Evolutionary conservation across 2,329 filamentous ascomycete species (phyloP).

Genomic region (Fusarium heterosporum): DNA sequence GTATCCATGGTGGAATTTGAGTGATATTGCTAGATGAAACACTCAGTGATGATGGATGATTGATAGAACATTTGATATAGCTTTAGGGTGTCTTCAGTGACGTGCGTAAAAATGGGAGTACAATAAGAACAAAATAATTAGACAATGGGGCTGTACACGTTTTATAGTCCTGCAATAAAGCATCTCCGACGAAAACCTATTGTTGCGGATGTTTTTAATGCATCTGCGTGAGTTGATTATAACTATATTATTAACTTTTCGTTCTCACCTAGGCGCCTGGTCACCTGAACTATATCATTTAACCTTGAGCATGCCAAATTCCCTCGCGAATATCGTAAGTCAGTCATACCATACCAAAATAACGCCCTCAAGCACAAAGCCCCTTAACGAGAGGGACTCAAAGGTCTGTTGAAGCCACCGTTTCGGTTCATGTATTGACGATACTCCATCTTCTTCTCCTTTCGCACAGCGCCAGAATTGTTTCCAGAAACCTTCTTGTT

Average conservation of each 20-base stretch:
- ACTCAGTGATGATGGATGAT: neutral
- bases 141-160: neutral
- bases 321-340: conserved; percentile 9
- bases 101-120: neutral
- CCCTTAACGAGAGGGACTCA: conserved; percentile 66
- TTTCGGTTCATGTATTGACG: conserved; percentile 95
- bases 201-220: neutral
- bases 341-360: neutral
- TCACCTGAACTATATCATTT: neutral
- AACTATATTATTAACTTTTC: neutral
- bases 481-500: conserved; percentile 91
- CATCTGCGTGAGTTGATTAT: neutral
- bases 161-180: neutral
- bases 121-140: neutral
- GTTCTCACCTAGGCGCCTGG: conserved; percentile 1
- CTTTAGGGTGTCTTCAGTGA: neutral
- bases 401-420: conserved; percentile 83
- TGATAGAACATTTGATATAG: neutral
- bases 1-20: neutral
- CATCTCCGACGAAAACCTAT: neutral
- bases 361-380: neutral
- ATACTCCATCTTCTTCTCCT: conserved; percentile 95
- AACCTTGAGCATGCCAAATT: neutral
- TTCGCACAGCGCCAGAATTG: conserved; percentile 81
- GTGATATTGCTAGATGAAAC: neutral